Conservation (phyloP, 192 early-diverging fungal genomes). For the Lobosporangium transversale region DNA sequence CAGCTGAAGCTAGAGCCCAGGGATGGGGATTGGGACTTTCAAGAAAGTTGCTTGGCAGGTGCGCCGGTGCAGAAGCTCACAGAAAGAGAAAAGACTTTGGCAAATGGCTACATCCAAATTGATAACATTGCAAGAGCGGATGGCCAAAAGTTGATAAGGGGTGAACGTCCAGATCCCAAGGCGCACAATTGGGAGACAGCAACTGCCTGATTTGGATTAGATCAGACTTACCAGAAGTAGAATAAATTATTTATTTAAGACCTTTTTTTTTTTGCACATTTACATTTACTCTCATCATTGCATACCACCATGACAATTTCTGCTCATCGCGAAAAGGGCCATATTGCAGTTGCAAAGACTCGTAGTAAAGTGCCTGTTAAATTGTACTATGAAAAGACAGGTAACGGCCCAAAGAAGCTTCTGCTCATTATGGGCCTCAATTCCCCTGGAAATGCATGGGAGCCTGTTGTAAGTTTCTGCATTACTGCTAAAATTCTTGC, state of each 20-base stretch:
- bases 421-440: constrained; percentile 78
- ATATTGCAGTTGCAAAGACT: constrained; percentile 51
- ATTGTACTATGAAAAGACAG: constrained; percentile 84
- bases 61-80: constrained; percentile 5
- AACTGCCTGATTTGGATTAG: neutral
- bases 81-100: constrained; percentile 10
- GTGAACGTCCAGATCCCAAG: constrained; percentile 22
- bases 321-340: constrained; percentile 43
- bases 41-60: constrained; percentile 36
- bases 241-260: too few species aligned
- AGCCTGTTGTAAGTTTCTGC: constrained; percentile 25
- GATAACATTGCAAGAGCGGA: constrained; percentile 37
- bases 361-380: constrained; percentile 57
- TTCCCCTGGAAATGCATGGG: constrained; percentile 33
- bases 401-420: constrained; percentile 73
- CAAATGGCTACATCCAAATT: constrained; percentile 21
- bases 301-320: constrained; percentile 13
- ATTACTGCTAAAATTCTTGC: neutral
- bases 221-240: too few species aligned
- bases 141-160: neutral
- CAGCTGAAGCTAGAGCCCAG: constrained; percentile 5
- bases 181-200: constrained; percentile 32
- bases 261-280: too few species aligned
- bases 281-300: too few species aligned
- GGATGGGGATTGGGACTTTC: constrained; percentile 39